These are phyloP conservation scores for Quercus wislizeni DNA, from an alignment of 306 rosid species.

Conservation along the genomic window DNA sequence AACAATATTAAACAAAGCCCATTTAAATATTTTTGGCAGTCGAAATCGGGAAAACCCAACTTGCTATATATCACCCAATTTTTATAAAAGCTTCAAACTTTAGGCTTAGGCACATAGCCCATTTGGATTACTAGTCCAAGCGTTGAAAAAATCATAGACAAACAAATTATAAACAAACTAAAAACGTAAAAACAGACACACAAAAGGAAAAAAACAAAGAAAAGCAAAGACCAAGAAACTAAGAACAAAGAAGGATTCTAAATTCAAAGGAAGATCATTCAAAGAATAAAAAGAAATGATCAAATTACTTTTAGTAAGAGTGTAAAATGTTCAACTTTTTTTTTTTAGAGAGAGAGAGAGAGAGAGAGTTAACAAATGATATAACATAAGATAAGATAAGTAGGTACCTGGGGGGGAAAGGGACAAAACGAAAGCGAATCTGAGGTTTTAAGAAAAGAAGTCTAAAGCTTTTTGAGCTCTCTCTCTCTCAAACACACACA, in stretches of 20 bases:
- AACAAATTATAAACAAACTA: constrained; percentile 29
- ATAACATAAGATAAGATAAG: background rate
- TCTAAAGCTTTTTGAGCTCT: constrained; percentile 24
- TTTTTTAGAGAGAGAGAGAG: constrained; percentile 15
- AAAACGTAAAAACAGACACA: background rate
- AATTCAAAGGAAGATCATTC: constrained; percentile 26
- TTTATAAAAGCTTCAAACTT: background rate
- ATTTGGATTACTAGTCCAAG: constrained; percentile 12
- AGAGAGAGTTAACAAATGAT: constrained; percentile 29
- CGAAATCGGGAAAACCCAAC: constrained; percentile 35
- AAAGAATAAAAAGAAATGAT: constrained; percentile 9
- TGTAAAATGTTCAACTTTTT: constrained; percentile 19
- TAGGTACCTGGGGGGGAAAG: constrained; percentile 46
- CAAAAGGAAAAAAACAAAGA: background rate
- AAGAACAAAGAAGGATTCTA: constrained; percentile 30
- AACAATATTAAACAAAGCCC: constrained; percentile 18
- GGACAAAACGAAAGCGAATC: constrained; percentile 59
- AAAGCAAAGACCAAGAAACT: constrained; percentile 15
- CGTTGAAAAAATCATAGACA: constrained; percentile 61
- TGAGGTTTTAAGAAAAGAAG: constrained; percentile 33
- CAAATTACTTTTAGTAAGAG: constrained; percentile 10
- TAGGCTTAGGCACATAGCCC: constrained; percentile 3
- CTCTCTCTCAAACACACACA: no score
- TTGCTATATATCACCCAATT: constrained; percentile 9
- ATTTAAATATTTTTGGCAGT: constrained; percentile 26